Conservation (phyloP, 2,329 filamentous ascomycete species). For the Talaromyces piceae region DNA sequence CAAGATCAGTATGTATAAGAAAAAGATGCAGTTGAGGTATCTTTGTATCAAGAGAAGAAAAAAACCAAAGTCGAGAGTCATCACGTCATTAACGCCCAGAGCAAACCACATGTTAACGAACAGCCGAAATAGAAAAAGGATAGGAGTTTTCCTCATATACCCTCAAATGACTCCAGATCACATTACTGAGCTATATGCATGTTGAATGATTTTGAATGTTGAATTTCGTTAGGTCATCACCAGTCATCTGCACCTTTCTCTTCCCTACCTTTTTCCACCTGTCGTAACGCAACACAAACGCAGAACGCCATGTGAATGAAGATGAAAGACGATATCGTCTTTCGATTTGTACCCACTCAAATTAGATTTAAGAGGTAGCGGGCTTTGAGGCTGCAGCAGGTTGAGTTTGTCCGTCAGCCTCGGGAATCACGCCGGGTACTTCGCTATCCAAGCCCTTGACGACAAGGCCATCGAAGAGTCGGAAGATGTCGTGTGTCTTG, state of each 20-base stretch:
- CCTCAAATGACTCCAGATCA: background rate
- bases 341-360: background rate
- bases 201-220: slow-evolving; percentile 14
- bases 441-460: slow-evolving; percentile 32
- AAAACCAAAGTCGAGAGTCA: background rate
- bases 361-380: background rate
- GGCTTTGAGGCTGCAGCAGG: slow-evolving; percentile 7
- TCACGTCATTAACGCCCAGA: slow-evolving; percentile 1
- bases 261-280: background rate
- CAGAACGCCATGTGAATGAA: background rate
- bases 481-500: slow-evolving; percentile 70
- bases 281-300: background rate
- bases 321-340: background rate
- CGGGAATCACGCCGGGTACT: slow-evolving; percentile 17
- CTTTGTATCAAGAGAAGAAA: background rate
- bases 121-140: background rate
- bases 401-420: slow-evolving; percentile 16
- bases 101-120: background rate
- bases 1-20: background rate
- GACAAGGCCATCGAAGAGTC: slow-evolving; percentile 68
- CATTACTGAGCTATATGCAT: slow-evolving; percentile 6
- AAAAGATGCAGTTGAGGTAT: slow-evolving; percentile 7
- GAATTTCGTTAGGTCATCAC: slow-evolving; percentile 12
- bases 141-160: background rate
- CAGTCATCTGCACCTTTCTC: slow-evolving; percentile 6